Conservation (phyloP, 257 asterid species). For the Anisodus tanguticus region DNA sequence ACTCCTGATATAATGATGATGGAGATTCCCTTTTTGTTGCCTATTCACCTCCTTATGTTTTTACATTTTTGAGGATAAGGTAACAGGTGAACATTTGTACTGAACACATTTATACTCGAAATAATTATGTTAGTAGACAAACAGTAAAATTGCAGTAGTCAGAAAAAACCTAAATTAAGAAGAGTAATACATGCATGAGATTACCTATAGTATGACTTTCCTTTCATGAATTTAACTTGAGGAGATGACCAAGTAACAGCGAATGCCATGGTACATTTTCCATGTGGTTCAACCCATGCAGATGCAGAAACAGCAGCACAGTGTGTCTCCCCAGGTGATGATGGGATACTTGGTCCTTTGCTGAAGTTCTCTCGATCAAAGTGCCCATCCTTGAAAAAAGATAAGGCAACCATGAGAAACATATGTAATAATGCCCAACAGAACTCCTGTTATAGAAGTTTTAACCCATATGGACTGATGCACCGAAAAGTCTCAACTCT, state of each 20-base stretch:
- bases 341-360: constrained; percentile 81
- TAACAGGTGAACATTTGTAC: background rate
- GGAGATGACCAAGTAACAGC: constrained; percentile 98
- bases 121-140: background rate
- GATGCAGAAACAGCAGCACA: constrained; percentile 99
- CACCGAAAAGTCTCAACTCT: background rate
- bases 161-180: background rate
- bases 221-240: constrained; percentile 91
- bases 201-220: constrained; percentile 91
- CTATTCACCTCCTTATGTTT: background rate
- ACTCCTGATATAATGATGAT: background rate
- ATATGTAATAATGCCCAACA: background rate
- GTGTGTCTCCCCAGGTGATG: constrained; percentile 85
- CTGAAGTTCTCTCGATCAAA: constrained; percentile 79
- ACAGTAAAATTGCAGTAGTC: constrained; percentile 7
- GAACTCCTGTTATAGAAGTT: background rate
- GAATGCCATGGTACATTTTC: constrained; percentile 90
- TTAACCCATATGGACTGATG: constrained; percentile 15
- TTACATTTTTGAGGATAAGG: constrained; percentile 1
- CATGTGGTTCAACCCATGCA: constrained; percentile 97
- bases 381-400: constrained; percentile 74
- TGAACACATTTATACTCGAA: constrained; percentile 10
- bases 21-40: constrained; percentile 11
- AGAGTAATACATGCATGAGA: constrained; percentile 10
- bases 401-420: constrained; percentile 27